Evolutionary conservation across 495 filamentous ascomycete genomes (phyloP).

Genomic region (Aspergillus kassunensis): DNA sequence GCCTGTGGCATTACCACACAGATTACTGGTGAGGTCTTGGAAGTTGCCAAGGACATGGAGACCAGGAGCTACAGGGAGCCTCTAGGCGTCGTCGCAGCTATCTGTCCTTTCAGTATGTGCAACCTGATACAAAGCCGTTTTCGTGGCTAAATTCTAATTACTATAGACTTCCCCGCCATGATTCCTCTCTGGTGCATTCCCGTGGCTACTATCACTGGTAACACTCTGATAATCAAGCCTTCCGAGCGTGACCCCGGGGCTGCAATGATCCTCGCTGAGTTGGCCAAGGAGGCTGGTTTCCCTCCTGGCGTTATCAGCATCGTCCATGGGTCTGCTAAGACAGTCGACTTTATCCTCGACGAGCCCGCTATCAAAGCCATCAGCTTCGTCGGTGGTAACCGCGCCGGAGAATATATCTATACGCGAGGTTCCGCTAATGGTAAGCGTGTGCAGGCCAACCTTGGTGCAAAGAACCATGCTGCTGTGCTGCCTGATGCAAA

Average conservation of each 20-base stretch:
- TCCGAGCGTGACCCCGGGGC: slow-evolving; percentile 98
- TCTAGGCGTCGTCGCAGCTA: slow-evolving; percentile 89
- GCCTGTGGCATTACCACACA: slow-evolving; percentile 93
- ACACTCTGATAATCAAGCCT: slow-evolving; percentile 92
- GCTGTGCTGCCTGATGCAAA: slow-evolving; percentile 93
- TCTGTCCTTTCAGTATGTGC: slow-evolving; percentile 97
- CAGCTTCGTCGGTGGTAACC: slow-evolving; percentile 94
- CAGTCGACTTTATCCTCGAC: slow-evolving; percentile 97
- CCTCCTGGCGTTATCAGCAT: slow-evolving; percentile 93
- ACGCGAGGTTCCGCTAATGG: slow-evolving; percentile 85
- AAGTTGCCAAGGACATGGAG: slow-evolving; percentile 99
- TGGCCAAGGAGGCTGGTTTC: slow-evolving; percentile 88
- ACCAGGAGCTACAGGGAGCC: slow-evolving; percentile 90
- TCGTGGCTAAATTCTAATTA: not conserved
- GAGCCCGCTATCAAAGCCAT: slow-evolving; percentile 97
- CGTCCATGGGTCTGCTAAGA: slow-evolving; percentile 83
- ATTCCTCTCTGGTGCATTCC: slow-evolving; percentile 98
- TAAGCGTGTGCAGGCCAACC: slow-evolving; percentile 91
- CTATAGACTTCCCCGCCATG: slow-evolving; percentile 88
- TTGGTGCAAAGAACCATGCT: slow-evolving; percentile 98
- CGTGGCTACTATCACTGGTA: slow-evolving; percentile 89
- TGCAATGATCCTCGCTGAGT: slow-evolving; percentile 94
- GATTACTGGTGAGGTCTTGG: slow-evolving; percentile 88
- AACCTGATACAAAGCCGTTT: no score
- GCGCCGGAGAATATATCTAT: slow-evolving; percentile 97